Evolutionary conservation across 2,329 filamentous ascomycete species (phyloP), one percentile per base, ranked within the genome.

Genomic region (Xylaria sp.): DNA sequence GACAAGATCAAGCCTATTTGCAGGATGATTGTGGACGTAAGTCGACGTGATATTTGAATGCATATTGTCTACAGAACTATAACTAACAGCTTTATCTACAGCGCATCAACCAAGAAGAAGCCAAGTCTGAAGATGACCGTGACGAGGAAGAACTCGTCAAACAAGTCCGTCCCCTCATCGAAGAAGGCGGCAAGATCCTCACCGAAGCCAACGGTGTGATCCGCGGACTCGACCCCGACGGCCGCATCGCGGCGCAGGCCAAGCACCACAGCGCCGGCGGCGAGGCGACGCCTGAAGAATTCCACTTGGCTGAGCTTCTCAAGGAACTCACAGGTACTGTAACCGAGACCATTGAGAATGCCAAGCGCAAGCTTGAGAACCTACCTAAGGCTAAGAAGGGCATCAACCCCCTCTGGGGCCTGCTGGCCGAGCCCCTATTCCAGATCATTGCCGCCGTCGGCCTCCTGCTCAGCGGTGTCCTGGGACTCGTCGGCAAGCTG

Each of bases 341-440:
- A 25, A 90, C 92, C 55, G 89, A 90, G 75, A 93, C 91, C 28
- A 95, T 97, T 73, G 94, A 97, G 77, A 90, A 91, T 71, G 92
- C 92, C 30, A 96, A 94, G 88, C 92, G 91, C 83, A 92, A 93
- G 84, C 92, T 97, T 69, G 89, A 92, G 76, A 92, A 93, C 77
- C 96, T 97, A 92, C 94, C 94, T 6, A 92, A 97, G 73, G 94
- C 93, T 50, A 97, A 97, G 90, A 95, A 97, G 86, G 90, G 95
- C 84, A 86, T 97, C 68, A 97, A 95, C 83, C 94, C 94, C 12
- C 88, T 97, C 34, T 97, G 94, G 93, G 89, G 84, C 34, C 84
- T 97, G 57, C 83, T 96, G 15, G 89, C 89, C 41, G 93, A 97
- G 84, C 94, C 94, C 12, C 84, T 97, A 25, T 93, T 94, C 86